A percentile compares a stretch with the other conserved stretches of the same genome.
Conservation (phyloP, 2,329 filamentous ascomycete genomes). For the Alternaria triticina region DNA sequence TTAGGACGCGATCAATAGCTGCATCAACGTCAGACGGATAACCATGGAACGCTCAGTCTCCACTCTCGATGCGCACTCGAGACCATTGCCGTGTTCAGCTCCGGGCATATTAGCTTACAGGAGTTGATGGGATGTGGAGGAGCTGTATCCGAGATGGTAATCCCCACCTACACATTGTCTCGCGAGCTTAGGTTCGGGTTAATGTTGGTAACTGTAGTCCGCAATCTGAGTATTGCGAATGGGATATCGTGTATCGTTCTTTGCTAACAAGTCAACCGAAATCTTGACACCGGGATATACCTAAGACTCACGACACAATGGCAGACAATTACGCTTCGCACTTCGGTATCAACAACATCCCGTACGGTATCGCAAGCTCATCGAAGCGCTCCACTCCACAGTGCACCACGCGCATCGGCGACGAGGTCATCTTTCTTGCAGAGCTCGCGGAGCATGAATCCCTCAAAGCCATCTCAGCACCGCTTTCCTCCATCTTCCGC, state of each 20-base stretch:
- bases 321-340: slow-evolving; percentile 32
- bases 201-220: background rate
- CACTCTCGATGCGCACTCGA: background rate
- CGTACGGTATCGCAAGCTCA: slow-evolving; percentile 40
- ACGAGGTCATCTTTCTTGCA: slow-evolving; percentile 61
- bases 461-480: slow-evolving; percentile 32
- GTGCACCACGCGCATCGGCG: slow-evolving; percentile 59
- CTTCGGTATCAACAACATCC: slow-evolving; percentile 41
- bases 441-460: slow-evolving; percentile 46
- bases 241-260: no score
- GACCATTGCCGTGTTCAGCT: background rate
- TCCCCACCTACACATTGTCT: background rate
- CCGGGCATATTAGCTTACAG: background rate
- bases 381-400: slow-evolving; percentile 41
- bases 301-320: slow-evolving; percentile 16
- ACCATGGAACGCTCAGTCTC: background rate
- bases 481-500: slow-evolving; percentile 36
- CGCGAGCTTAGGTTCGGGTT: background rate
- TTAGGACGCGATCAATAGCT: background rate
- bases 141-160: slow-evolving; percentile 7
- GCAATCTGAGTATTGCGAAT: background rate
- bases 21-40: background rate
- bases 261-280: background rate
- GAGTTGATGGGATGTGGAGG: slow-evolving; percentile 20
- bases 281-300: background rate